These are phyloP conservation scores for Aureobasidium namibiae DNA, from an alignment of 2,329 filamentous ascomycete genomes.

Conservation along the genomic window DNA sequence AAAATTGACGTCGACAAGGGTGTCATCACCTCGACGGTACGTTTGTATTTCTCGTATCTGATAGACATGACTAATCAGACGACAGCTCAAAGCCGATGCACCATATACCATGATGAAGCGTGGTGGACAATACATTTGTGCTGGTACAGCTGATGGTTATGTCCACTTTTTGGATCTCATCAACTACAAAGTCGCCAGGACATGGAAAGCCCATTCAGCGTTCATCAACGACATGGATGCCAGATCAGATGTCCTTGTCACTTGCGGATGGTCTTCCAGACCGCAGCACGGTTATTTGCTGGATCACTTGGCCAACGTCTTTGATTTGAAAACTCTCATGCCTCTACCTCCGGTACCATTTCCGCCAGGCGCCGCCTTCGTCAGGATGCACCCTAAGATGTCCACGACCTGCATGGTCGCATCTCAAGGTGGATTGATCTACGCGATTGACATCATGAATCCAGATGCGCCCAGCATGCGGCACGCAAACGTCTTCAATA, in stretches of 20 bases:
- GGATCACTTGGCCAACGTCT: slow-evolving; percentile 90
- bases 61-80: not conserved
- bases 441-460: slow-evolving; percentile 93
- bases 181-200: slow-evolving; percentile 69
- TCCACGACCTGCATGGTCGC: slow-evolving; percentile 90
- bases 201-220: slow-evolving; percentile 83
- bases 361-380: slow-evolving; percentile 84
- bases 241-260: slow-evolving; percentile 88
- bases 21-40: slow-evolving; percentile 32
- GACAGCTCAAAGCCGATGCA: slow-evolving; percentile 58
- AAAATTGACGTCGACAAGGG: slow-evolving; percentile 57
- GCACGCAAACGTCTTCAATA: slow-evolving; percentile 66
- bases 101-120: slow-evolving; percentile 90
- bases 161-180: slow-evolving; percentile 80
- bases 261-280: slow-evolving; percentile 83
- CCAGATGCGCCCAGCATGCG: slow-evolving; percentile 78
- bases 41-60: slow-evolving; percentile 7
- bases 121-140: slow-evolving; percentile 77
- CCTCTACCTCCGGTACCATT: slow-evolving; percentile 87
- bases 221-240: slow-evolving; percentile 96
- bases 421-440: slow-evolving; percentile 85
- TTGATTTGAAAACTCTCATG: slow-evolving; percentile 83
- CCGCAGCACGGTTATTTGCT: slow-evolving; percentile 73
- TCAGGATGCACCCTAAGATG: slow-evolving; percentile 93
- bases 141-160: slow-evolving; percentile 71